Conservation (phyloP, 1,139 yeast species). For the Saccharomyces hybrid region DNA sequence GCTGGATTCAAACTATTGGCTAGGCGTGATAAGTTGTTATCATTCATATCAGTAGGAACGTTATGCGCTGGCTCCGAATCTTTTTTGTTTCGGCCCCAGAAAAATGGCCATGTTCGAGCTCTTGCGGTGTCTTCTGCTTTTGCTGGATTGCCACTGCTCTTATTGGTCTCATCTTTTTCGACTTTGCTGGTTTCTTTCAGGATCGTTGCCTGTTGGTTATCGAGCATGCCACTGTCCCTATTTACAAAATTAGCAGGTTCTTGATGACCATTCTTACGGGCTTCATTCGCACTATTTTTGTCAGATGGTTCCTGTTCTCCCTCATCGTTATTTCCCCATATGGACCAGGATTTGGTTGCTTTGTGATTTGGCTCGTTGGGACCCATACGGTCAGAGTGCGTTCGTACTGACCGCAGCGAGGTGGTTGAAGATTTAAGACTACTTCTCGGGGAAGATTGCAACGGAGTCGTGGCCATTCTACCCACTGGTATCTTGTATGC, state of each 20-base stretch:
- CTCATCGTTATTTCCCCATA: not conserved
- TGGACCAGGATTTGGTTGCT: not conserved
- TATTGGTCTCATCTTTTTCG: not conserved
- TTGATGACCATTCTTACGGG: not conserved
- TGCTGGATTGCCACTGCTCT: not conserved
- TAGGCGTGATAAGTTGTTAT: not conserved
- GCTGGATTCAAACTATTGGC: slow-evolving; percentile 6
- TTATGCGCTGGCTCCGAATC: not conserved
- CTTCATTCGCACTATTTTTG: not conserved
- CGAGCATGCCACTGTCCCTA: not conserved
- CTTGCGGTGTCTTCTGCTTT: slow-evolving; percentile 2
- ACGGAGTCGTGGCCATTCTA: not conserved
- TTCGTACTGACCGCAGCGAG: not conserved
- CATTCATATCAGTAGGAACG: not conserved
- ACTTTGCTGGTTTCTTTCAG: not conserved
- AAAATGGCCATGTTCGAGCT: slow-evolving; percentile 25
- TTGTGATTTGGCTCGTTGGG: not conserved
- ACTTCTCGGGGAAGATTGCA: not conserved
- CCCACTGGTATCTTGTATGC: slow-evolving; percentile 1
- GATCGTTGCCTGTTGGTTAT: not conserved
- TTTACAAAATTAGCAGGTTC: not conserved
- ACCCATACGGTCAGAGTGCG: not conserved
- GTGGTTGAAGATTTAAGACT: not conserved
- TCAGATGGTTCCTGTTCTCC: not conserved
- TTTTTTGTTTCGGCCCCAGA: slow-evolving; percentile 17